These are phyloP conservation scores for Chenopodium suecicum DNA, from an alignment of 148 eudicot species.

Conservation along the genomic window DNA sequence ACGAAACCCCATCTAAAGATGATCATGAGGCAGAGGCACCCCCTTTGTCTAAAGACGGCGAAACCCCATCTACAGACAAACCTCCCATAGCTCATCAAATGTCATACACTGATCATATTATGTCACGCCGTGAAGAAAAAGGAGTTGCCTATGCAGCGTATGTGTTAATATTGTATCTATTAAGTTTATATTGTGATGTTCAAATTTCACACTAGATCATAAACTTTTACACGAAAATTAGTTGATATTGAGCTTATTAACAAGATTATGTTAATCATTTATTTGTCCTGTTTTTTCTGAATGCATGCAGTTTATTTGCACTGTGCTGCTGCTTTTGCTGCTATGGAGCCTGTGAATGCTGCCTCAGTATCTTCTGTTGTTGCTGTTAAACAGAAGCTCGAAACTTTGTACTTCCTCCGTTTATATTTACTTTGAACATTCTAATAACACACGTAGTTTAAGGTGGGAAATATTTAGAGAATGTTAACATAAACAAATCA, in stretches of 20 bases:
- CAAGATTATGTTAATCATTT: too few species aligned
- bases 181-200: too few species aligned
- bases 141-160: slow-evolving; percentile 29
- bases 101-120: slow-evolving; percentile 17
- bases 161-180: too few species aligned
- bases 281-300: background rate
- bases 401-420: too few species aligned
- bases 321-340: background rate
- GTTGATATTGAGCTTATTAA: too few species aligned
- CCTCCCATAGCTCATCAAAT: slow-evolving; percentile 11
- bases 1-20: background rate
- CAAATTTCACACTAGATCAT: too few species aligned
- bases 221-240: too few species aligned
- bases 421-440: too few species aligned
- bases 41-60: background rate
- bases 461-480: too few species aligned
- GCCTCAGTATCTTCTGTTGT: background rate
- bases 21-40: background rate
- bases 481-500: too few species aligned
- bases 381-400: background rate
- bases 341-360: background rate
- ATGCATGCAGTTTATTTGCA: background rate
- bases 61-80: background rate
- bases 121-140: slow-evolving; percentile 23
- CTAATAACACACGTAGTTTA: too few species aligned